Base-by-base conservation (phyloP, 441 rosid species). In the Viola pubescens region DNA sequence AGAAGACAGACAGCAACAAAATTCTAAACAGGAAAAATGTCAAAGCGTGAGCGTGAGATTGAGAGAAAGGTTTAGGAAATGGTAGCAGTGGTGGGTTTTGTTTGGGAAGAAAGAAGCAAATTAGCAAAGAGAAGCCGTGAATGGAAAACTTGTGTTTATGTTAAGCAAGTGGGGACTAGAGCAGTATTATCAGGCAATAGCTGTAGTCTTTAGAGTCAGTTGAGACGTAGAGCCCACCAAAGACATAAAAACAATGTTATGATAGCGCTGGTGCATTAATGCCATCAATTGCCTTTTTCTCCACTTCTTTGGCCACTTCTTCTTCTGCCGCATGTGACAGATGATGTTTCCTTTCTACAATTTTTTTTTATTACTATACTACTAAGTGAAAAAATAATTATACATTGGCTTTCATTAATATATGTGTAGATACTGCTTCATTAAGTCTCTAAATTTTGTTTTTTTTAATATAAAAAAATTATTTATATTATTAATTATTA, bases 91-190 rank as follows among this genome's bases (percentile, higher is more conserved):
- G 2, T 54, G 37, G 26, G 45, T 54, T 8, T 37, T 7, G 19
- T 1, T 7, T 7, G 50, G 12, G 40, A 60, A 48, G 55, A 37
- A 37, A 50, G 46, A 13, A 48, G 11, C 43, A 13, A 38, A 64
- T 4, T 3, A 9, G 37, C n/a, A 0, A 54, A 38, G 11, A 12
- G 13, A 42, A 52, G 34, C 48, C 7, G 37, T 13, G 52, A 56
- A 48, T 13, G 48, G 8, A 43, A 37, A 19, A 45, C 58, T 37
- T 5, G 14, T 60, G 42, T 3, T 11, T 14, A 7, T 12, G 46
- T 45, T 37, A 49, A 53, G 60, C 10, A 60, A 12, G 80, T 79
- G 77, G 80, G 81, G 75, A 68, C 72, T 9, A 55, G 50, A 63
- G 52, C 58, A 69, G 60, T 9, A 48, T n/a, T 14, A 62, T 5